Evolutionary conservation across 441 rosid species (phyloP).

Genomic region (Populus hybrid): DNA sequence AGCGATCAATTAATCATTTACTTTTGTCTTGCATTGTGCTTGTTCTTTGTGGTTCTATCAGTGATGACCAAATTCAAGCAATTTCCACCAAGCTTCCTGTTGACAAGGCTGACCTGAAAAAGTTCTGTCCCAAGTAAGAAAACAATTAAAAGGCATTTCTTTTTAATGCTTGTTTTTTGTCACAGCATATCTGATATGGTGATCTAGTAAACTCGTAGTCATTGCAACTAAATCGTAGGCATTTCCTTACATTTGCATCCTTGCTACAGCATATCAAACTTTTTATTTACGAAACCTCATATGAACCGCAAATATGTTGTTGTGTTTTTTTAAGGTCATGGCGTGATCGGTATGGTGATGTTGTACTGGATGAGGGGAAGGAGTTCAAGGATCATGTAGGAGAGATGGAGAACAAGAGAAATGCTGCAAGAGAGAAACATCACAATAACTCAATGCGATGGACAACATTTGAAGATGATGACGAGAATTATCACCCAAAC

Average conservation of each 20-base stretch:
- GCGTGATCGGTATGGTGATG: constrained; percentile 66
- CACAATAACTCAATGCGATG: constrained; percentile 38
- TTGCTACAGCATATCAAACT: not conserved
- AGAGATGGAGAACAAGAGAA: constrained; percentile 60
- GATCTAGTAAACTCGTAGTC: not conserved
- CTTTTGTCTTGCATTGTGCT: not conserved
- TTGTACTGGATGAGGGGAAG: constrained; percentile 63
- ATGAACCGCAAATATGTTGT: not conserved
- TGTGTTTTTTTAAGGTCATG: constrained; percentile 42
- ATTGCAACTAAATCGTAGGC: not conserved
- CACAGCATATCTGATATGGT: not conserved
- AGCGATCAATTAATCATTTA: not conserved
- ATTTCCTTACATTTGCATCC: not conserved
- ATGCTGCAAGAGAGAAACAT: constrained; percentile 39
- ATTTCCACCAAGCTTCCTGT: constrained; percentile 75
- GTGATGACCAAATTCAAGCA: constrained; percentile 71
- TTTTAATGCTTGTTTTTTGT: not conserved
- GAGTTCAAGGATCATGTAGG: constrained; percentile 72
- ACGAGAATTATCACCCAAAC: constrained; percentile 59
- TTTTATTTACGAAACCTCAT: not conserved
- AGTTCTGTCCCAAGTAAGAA: constrained; percentile 67
- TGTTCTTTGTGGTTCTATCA: constrained; percentile 18
- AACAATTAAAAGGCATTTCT: not conserved
- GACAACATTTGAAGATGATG: constrained; percentile 53
- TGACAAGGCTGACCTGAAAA: constrained; percentile 60